Percentiles rank a stretch among this genome's conserved stretches.
phyloP scores from a whole-genome alignment of 2,329 filamentous ascomycete species.

The Diaporthe ilicicola region DNA sequence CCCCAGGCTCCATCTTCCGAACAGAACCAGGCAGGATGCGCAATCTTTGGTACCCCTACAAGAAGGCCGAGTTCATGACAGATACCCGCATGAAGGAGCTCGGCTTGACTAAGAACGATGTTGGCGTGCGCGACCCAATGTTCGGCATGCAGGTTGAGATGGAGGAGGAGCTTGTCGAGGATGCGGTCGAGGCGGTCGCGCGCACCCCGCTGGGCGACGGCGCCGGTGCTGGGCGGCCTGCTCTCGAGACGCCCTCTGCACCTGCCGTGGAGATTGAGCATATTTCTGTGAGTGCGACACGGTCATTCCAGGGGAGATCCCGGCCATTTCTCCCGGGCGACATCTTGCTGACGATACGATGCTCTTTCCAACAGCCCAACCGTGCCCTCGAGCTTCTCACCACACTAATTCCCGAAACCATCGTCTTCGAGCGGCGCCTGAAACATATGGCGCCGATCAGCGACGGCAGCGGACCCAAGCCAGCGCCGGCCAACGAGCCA shows the following conservation, averaged over 20 bases:
- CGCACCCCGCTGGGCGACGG: background rate
- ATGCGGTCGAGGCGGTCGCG: conserved; percentile 30
- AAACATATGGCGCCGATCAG: conserved; percentile 39
- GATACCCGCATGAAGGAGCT: conserved; percentile 41
- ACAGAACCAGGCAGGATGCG: conserved; percentile 47
- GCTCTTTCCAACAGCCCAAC: conserved; percentile 41
- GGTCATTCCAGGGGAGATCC: background rate
- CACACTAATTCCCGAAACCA: conserved; percentile 45
- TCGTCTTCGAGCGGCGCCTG: conserved; percentile 50
- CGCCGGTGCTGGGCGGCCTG: background rate
- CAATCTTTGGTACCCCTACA: conserved; percentile 45
- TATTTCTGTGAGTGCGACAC: conserved; percentile 30
- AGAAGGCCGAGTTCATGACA: conserved; percentile 49
- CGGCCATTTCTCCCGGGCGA: background rate
- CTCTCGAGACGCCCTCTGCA: conserved; percentile 1
- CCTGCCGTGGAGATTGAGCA: conserved; percentile 30
- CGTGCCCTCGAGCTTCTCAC: conserved; percentile 46
- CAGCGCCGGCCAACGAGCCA: conserved; percentile 27
- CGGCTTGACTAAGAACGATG: conserved; percentile 40
- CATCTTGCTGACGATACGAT: conserved; percentile 11
- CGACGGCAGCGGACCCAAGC: conserved; percentile 21
- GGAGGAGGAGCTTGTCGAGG: conserved; percentile 19
- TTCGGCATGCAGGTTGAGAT: conserved; percentile 35
- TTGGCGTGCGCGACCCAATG: conserved; percentile 42
- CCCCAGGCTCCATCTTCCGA: conserved; percentile 45